Base-by-base conservation (phyloP, 1,139 yeast genomes). In the Geotrichum restrictum region DNA sequence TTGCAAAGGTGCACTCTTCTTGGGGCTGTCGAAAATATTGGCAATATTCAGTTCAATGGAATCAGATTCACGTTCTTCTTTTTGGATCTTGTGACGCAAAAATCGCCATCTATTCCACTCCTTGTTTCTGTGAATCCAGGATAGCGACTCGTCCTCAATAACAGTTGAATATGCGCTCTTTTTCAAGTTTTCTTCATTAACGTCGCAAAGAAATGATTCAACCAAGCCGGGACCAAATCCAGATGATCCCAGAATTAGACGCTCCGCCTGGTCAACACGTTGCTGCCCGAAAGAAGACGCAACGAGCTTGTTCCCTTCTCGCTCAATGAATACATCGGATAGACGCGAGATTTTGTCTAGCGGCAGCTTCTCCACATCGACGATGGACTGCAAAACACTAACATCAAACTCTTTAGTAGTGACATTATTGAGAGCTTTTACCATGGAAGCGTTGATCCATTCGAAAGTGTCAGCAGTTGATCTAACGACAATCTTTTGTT, bases 401-500 rank as follows among this genome's bases (percentile, higher is more conserved):
- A 65, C 43, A 43, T 64, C 64, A 13, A 69, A 46, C 27, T 59
- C 61, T 16, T 45, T 54, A 5, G 57, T 57, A 14, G 36, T 42
- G n/a, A 65, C 49, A 1, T 53, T 48, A 14, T 60, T 60, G 14
- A 67, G 56, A 13, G 62, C 59, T 22, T 59, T 55, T 53, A 62
- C 64, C 40, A 69, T 56, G 14, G 65, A 62, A 2, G 71, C 71
- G 46, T 59, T 55, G 46, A 69, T 68, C 73, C 73, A 69, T 42
- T 67, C 61, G 45, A 59, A 66, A 3, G 70, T 69, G 32, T 60
- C 62, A 8, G 59, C 64, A 2, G 71, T 65, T 1, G 76, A 73
- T 38, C 68, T 62, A 2, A 75, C 67, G 11, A 68, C 62, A 34
- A 76, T 61, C 50, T 70, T 69, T 40, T 61, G 65, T 29, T 70